Evolutionary conservation across 805 yeast species (phyloP), one percentile per base, ranked within the genome.

Genomic region (Kodamaea leandrae): DNA sequence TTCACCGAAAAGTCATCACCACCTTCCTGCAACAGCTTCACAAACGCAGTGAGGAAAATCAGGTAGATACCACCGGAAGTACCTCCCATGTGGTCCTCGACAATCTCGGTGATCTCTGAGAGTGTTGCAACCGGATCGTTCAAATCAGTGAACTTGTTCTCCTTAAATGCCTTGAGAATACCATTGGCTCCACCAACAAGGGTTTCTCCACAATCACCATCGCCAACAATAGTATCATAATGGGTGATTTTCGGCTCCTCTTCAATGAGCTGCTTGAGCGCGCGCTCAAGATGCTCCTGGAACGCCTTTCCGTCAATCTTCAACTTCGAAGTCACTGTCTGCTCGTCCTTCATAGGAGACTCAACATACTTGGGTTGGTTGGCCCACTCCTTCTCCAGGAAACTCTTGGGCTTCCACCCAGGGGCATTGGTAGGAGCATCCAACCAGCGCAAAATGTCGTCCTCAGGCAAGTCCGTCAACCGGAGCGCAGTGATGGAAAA

Each of bases 121-220:
- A 86, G 60, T 1, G 85, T 77, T 38, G 79, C 69, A 13, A 76
- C 80, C 3, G 77, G 80, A 48, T 77, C 83, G 13, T 53, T 36
- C 28, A 73, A 49, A 30, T 47, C 38, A 6, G 45, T 38, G 34
- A 39, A 39, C 14, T 15, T 26, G 27, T 13, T 15, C 30, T 53
- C 43, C 20, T 41, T 39, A 36, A 61, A 58, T 15, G 79, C 77
- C 8, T 72, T 65, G 32, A 79, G 61, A 32, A 90, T 76, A 1
- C 86, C 89, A 41, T 81, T 73, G 20, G 89, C 93, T 28, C 97
- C 98, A 17, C 78, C 74, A 10, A 81, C 86, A 46, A 90, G 66
- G 1, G 97, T 90, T 53, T 87, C 93, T 29, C 98, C 98, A 64
- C 97, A 90, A 59, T 90, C 98, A 52, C 98, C 98, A 60, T 90